These are phyloP conservation scores for Fraxinus albicans DNA, from an alignment of 305 asterid genomes.

Conservation along the genomic window DNA sequence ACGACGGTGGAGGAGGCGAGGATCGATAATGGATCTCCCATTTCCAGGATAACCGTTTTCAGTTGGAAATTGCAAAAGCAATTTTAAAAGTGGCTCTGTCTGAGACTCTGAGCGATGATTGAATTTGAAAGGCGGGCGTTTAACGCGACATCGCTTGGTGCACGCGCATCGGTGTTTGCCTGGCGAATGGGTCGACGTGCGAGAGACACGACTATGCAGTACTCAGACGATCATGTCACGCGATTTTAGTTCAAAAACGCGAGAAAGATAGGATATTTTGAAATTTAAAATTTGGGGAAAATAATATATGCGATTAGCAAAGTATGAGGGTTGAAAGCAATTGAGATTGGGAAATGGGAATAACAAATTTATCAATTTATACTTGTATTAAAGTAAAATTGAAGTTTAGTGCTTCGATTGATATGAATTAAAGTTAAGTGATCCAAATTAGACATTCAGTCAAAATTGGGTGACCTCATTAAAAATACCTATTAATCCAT, in stretches of 20 bases:
- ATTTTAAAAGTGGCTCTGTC: neutral
- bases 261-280: neutral
- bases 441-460: neutral
- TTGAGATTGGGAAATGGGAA: neutral
- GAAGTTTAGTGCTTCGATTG: neutral
- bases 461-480: neutral
- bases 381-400: neutral
- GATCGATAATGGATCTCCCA: slow-evolving; percentile 70
- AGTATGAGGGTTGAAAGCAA: neutral
- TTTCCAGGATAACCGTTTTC: slow-evolving; percentile 53
- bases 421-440: neutral
- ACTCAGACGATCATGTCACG: neutral
- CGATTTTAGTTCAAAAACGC: neutral
- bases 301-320: neutral
- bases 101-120: slow-evolving; percentile 26
- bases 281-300: neutral
- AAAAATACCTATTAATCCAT: neutral
- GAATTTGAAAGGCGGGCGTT: slow-evolving; percentile 44
- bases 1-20: slow-evolving; percentile 58
- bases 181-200: neutral
- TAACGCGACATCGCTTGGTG: neutral
- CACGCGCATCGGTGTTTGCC: neutral
- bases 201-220: neutral
- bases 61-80: slow-evolving; percentile 19
- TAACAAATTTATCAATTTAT: neutral